phyloP scores from a whole-genome alignment of 805 yeast genomes.

The Starmerella floris region DNA sequence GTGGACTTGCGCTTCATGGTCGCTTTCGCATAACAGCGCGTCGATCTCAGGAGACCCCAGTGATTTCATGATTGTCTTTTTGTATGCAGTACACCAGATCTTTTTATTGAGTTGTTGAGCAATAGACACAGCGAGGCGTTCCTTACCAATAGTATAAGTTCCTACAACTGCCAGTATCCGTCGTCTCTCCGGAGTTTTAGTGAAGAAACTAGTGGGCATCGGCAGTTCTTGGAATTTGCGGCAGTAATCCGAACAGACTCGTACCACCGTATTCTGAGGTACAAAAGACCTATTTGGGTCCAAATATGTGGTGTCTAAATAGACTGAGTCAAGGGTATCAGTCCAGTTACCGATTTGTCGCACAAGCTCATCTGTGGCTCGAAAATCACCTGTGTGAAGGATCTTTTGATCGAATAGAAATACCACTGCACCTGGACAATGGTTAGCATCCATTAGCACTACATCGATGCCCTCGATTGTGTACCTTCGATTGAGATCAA shows the following conservation, averaged over 20 bases:
- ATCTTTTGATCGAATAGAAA: constrained; percentile 47
- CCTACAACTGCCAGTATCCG: constrained; percentile 55
- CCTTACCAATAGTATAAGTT: constrained; percentile 87
- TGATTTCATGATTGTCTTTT: constrained; percentile 36
- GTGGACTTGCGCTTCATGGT: constrained; percentile 47
- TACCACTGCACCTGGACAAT: constrained; percentile 90
- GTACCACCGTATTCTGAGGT: constrained; percentile 54
- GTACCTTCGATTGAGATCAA: constrained; percentile 29
- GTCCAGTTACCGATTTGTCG: constrained; percentile 10
- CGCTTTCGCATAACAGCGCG: constrained; percentile 34
- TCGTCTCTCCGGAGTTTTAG: constrained; percentile 21
- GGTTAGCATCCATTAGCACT: constrained; percentile 70
- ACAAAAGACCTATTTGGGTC: constrained; percentile 67
- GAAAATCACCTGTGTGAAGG: constrained; percentile 88
- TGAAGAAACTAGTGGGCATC: constrained; percentile 18
- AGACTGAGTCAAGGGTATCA: constrained; percentile 34
- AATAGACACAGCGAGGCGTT: constrained; percentile 52
- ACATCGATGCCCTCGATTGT: constrained; percentile 39
- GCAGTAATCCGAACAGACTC: constrained; percentile 43
- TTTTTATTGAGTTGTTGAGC: constrained; percentile 27
- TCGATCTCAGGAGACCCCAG: constrained; percentile 33
- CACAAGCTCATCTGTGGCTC: constrained; percentile 49
- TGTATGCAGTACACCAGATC: constrained; percentile 35
- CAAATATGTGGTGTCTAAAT: constrained; percentile 83
- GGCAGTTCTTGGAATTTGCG: constrained; percentile 28